phyloP scores from a whole-genome alignment of 2,329 filamentous ascomycete genomes.

The Ceratocystis alfenasii region DNA sequence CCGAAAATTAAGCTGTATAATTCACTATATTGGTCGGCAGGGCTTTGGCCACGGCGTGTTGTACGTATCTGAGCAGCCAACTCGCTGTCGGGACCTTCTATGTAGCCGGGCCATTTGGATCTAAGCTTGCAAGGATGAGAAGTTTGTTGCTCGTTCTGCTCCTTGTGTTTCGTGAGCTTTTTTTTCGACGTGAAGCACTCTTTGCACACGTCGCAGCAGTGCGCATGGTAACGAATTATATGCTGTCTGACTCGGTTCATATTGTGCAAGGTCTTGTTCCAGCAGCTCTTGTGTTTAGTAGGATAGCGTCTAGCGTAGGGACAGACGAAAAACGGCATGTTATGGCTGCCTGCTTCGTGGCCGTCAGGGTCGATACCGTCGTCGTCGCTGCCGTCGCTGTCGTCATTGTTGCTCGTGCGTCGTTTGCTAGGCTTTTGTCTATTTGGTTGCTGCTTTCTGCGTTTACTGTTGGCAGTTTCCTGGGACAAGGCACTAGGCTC shows the following conservation, averaged over 20 bases:
- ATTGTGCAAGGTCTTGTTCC: not conserved
- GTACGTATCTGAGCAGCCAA: too few species aligned
- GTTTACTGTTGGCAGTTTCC: not conserved
- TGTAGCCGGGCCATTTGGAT: too few species aligned
- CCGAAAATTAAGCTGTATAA: too few species aligned
- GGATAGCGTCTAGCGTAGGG: not conserved
- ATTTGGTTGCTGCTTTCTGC: not conserved
- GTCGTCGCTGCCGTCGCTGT: not conserved
- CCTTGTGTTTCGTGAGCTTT: not conserved
- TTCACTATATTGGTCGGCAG: too few species aligned
- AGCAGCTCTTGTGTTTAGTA: not conserved
- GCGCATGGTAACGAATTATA: not conserved
- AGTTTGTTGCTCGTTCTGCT: too few species aligned
- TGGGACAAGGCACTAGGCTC: not conserved
- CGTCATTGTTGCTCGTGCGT: not conserved
- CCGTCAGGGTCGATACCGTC: not conserved
- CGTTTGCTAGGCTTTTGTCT: not conserved
- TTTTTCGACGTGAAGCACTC: not conserved
- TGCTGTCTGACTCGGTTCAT: conserved; percentile 3
- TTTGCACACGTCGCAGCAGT: not conserved
- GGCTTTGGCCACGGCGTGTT: too few species aligned
- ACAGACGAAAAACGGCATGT: not conserved
- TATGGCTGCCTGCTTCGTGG: not conserved
- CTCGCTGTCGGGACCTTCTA: too few species aligned
- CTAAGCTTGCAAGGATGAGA: too few species aligned